Percentiles rank a stretch among this genome's conserved stretches.
Conservation (phyloP, 306 rosid species). For the Elaeagnus macrophylla region DNA sequence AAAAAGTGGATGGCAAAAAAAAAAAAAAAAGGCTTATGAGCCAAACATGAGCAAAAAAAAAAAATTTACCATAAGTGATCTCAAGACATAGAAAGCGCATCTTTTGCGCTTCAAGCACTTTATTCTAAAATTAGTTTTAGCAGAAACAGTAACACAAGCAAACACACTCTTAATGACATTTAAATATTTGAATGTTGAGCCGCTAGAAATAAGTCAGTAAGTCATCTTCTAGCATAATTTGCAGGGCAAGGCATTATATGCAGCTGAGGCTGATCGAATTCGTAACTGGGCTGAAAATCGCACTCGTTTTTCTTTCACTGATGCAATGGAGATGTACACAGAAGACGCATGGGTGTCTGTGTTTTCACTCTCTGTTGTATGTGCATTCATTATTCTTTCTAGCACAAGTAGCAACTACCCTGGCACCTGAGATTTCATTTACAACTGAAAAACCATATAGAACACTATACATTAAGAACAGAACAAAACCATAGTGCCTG, state of each 20-base stretch:
- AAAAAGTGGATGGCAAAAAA: too few relatives aligned
- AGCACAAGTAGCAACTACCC: conserved; percentile 60
- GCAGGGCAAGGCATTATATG: conserved; percentile 83
- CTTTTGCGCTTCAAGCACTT: too few relatives aligned
- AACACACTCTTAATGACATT: too few relatives aligned
- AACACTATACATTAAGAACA: conserved; percentile 4
- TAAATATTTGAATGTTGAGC: too few relatives aligned
- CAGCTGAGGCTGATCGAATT: conserved; percentile 84
- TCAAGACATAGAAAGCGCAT: too few relatives aligned
- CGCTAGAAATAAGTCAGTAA: too few relatives aligned
- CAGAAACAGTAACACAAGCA: too few relatives aligned
- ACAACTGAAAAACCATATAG: neutral
- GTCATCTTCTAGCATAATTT: neutral
- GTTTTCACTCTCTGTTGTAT: conserved; percentile 87
- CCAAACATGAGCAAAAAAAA: too few relatives aligned
- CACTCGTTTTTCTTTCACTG: conserved; percentile 70
- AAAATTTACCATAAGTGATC: too few relatives aligned
- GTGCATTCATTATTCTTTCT: conserved; percentile 86
- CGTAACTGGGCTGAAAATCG: conserved; percentile 94
- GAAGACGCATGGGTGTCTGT: conserved; percentile 89
- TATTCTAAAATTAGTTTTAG: too few relatives aligned
- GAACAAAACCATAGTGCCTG: neutral
- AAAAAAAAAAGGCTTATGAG: too few relatives aligned
- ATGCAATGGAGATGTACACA: conserved; percentile 95
- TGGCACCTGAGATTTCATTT: conserved; percentile 37